Percentiles rank a stretch among this genome's conserved stretches.
Evolutionary conservation across 768 basidiomycete genomes (phyloP).

Genomic region (Mycena olivaceomarginata): DNA sequence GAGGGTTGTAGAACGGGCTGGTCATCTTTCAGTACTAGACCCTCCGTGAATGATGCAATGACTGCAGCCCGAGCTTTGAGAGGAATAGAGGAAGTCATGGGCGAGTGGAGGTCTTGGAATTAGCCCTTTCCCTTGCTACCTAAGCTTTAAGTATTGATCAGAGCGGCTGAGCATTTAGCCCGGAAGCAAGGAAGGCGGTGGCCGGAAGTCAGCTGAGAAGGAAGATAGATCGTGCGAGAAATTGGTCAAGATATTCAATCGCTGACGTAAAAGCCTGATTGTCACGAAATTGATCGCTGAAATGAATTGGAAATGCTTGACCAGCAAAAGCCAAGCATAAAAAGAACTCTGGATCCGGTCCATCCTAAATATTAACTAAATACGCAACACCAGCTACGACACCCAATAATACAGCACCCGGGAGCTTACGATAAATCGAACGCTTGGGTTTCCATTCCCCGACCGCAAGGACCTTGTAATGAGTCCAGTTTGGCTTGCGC

Average conservation of each 20-base stretch:
- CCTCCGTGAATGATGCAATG: slow-evolving; percentile 52
- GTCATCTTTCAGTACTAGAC: slow-evolving; percentile 59
- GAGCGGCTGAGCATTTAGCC: no score
- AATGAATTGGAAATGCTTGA: no score
- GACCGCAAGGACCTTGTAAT: slow-evolving; percentile 54
- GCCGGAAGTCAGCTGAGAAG: no score
- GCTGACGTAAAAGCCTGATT: no score
- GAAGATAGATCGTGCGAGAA: neutral
- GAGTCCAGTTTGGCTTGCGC: slow-evolving; percentile 53
- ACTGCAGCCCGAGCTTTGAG: slow-evolving; percentile 62
- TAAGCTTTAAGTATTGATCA: no score
- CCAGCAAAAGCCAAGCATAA: no score
- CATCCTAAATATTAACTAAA: neutral
- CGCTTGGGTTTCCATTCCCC: slow-evolving; percentile 46
- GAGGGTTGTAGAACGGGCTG: slow-evolving; percentile 75
- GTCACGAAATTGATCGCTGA: no score
- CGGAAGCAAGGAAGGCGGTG: no score
- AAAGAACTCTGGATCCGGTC: neutral
- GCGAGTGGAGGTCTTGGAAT: no score
- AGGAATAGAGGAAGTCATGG: slow-evolving; percentile 51
- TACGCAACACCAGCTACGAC: neutral
- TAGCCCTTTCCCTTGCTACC: neutral
- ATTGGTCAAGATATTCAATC: no score
- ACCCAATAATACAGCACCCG: neutral
- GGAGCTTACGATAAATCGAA: slow-evolving; percentile 12